Evolutionary conservation across 2,329 filamentous ascomycete genomes (phyloP), one percentile per base, ranked within the genome.

Genomic region (Chaetomiaceae sp.): DNA sequence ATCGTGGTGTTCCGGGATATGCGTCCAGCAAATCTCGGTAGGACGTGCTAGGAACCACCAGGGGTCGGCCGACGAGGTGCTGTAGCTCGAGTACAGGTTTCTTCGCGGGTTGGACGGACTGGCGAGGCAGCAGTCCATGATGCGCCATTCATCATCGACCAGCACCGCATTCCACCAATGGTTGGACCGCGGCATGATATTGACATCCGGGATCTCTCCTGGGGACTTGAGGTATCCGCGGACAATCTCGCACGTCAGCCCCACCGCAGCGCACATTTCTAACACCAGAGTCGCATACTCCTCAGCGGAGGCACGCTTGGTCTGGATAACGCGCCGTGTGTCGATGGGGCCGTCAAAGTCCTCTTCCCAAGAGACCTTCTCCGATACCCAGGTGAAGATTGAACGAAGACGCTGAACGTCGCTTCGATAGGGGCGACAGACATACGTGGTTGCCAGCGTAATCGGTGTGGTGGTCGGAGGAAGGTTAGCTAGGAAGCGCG

Each of bases 81-180:
- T 81, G 23, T 80, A 79, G 61, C 81, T 88, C 13, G 90, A 95
- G 70, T 95, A 97, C 29, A 84, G 75, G 14, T 75, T 77, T 43
- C 95, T 82, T 53, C 82, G 84, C 9, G 94, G 92, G 64, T 97
- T 90, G 0, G 92, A 96, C 11, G 92, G 91, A 58, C 87, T 91
- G 4, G 94, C 90, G 43, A 99, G 76, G 32, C 90, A 95, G 67
- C 90, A 94, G 69, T 99, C 94, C 74, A 99, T 89, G 60, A 97
- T 87, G 46, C 94, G 87, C 94, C 94, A 99, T 71, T 96, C 90
- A 20, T 88, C 86, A 68, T 99, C 94, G 8, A 96, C 85, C 32
- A 96, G 74, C 16, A 97, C 89, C 0, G 90, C 85, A 62, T 99
- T 99, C 94, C 94, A 99, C 84, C 88, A 97, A 71, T 99, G 94